Conservation (phyloP, 2,329 filamentous ascomycete species). For the Annulohypoxylon truncatum region DNA sequence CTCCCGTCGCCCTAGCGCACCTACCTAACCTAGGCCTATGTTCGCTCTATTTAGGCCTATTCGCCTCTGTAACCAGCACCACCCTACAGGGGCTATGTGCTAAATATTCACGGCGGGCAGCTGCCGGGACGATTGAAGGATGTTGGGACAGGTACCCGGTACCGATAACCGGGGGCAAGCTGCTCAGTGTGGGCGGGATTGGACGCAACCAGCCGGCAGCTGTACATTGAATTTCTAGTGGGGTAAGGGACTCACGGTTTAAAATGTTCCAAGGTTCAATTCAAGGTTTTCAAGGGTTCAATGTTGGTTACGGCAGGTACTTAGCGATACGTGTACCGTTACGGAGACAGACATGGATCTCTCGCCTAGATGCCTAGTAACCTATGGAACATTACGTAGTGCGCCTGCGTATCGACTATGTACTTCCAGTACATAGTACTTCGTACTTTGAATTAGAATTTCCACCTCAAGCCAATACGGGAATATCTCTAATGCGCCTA, state of each 20-base stretch:
- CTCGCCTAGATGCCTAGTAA: neutral
- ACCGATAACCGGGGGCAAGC: constrained; percentile 22
- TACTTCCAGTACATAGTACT: neutral
- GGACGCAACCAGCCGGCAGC: constrained; percentile 14
- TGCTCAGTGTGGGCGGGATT: neutral
- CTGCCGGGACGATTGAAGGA: constrained; percentile 1
- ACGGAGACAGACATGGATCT: neutral
- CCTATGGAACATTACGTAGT: constrained; percentile 25
- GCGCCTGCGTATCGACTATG: constrained; percentile 24
- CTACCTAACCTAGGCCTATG: neutral
- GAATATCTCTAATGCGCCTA: constrained; percentile 32
- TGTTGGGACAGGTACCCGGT: constrained; percentile 17
- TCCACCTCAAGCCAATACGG: constrained; percentile 4
- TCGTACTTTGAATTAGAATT: neutral
- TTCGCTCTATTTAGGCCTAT: constrained; percentile 14
- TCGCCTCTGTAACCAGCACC: constrained; percentile 11
- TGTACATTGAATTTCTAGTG: constrained; percentile 4
- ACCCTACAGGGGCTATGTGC: neutral
- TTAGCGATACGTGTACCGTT: constrained; percentile 9
- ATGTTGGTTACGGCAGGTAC: constrained; percentile 14
- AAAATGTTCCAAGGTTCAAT: neutral
- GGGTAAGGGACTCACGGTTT: constrained; percentile 1
- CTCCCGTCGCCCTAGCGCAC: constrained; percentile 34
- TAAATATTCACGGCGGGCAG: neutral
- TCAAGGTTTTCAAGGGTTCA: constrained; percentile 4